Conservation (phyloP, 2,329 filamentous ascomycete genomes). For the Dichotomopilus funicola region DNA sequence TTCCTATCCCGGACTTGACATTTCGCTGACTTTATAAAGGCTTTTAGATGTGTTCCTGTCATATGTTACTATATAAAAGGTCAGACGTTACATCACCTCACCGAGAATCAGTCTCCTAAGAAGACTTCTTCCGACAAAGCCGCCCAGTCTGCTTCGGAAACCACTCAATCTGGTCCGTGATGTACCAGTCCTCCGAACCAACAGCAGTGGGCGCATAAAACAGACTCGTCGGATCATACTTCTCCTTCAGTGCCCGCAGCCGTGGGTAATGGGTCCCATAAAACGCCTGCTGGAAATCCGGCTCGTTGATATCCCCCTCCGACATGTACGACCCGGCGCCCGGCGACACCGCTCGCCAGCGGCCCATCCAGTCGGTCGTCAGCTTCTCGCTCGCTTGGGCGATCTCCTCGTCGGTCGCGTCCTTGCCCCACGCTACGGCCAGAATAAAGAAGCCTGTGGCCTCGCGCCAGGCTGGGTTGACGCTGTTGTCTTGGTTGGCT, state of each 20-base stretch:
- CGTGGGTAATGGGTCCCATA: slow-evolving; percentile 19
- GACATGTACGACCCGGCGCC: slow-evolving; percentile 18
- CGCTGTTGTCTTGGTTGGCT: slow-evolving; percentile 34
- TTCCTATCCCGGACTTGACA: too few species aligned
- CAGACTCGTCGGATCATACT: slow-evolving; percentile 20
- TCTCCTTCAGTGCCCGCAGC: slow-evolving; percentile 19
- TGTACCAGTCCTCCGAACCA: slow-evolving; percentile 20
- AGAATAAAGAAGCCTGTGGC: slow-evolving; percentile 34
- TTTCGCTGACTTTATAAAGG: too few species aligned
- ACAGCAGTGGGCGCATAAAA: slow-evolving; percentile 22
- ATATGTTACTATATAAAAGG: too few species aligned
- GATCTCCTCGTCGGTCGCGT: slow-evolving; percentile 13
- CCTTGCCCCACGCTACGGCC: slow-evolving; percentile 20
- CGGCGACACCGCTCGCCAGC: slow-evolving; percentile 23
- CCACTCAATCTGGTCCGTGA: slow-evolving; percentile 13
- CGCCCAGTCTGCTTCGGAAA: slow-evolving; percentile 20
- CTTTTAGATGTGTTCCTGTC: too few species aligned
- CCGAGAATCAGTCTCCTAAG: too few species aligned
- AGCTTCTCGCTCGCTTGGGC: slow-evolving; percentile 20
- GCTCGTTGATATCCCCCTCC: slow-evolving; percentile 22
- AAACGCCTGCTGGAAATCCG: slow-evolving; percentile 17
- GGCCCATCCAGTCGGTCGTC: slow-evolving; percentile 29
- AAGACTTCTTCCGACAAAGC: slow-evolving; percentile 15
- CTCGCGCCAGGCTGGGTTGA: slow-evolving; percentile 45
- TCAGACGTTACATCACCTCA: too few species aligned